Base-by-base conservation (phyloP, 2,329 filamentous ascomycete species). In the Colletotrichum tropicale region DNA sequence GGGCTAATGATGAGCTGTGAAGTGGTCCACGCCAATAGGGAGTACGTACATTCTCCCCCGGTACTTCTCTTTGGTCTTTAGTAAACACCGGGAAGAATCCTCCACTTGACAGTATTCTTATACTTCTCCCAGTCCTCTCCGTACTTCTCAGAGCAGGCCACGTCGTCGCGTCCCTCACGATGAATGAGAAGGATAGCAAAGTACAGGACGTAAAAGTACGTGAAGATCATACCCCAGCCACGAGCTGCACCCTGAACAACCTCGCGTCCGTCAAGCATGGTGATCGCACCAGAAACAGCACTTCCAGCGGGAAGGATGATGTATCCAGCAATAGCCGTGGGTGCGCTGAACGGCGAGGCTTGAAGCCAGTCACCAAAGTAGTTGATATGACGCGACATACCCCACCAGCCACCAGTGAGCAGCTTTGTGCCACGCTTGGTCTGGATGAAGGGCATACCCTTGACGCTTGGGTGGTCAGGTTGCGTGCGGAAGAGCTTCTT, bases 151-250 rank as follows among this genome's bases (percentile, higher is more conserved):
- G 89, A 87, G 83, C 95, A 98, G 86, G 96, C 96, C 82, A 94
- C 93, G 79, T 96, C 94, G 79, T 97, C 95, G 69, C 95, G 89
- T 74, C 91, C 87, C 83, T 96, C 94, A 28, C 95, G 92, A 82
- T 97, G 95, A 61, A 97, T 87, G n/a, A 97, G 88, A 77, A 98
- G 84, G 9, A 96, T 85, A 1, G 92, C 94, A 84, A 97, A 97
- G 86, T 97, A 98, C 9, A 96, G 78, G 78, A 96, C 88, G 85
- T 95, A 97, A 83, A 96, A 96, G 85, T 97, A 97, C 0, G 95
- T 96, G 79, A 96, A 91, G 36, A 95, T 85, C 85, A 94, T 95
- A 56, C 93, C 94, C 89, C 93, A 96, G 15, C 94, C 94, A 78
- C 89, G 90, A 32, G 93, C 91, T 30, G 92, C 91, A 26, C 91